Base-by-base conservation (phyloP, 805 yeast species). In the Jamesozyma spencerorum region DNA sequence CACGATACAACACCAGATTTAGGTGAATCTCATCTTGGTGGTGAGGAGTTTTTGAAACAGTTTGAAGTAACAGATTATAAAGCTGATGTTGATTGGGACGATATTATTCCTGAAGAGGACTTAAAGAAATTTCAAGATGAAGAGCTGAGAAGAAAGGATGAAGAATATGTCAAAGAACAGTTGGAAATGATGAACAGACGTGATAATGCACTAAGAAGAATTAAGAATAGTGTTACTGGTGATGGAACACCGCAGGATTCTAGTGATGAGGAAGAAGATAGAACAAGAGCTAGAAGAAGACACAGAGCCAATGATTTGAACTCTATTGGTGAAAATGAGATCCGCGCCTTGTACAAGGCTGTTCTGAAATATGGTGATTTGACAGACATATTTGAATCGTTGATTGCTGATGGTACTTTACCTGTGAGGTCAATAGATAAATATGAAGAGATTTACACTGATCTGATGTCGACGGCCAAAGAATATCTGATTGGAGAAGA, bases 51-150 rank as follows among this genome's bases (percentile, higher is more conserved):
- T 57, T 72, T 92, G 65, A 86, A 79, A 56, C 99, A 92, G 64
- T 92, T 92, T 60, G 98, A 92, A 64, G 98, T 92, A 39, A 92
- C 99, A 0, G 98, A 92, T 60, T 94, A 88, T 62, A 92, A 92
- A 66, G 97, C 98, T 1, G 96, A 90, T 61, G 87, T 90, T 46
- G 94, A 87, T 48, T 92, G 99, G 99, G 97, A 92, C 66, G 99
- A 92, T 62, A 92, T 92, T 51, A 92, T 92, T 54, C 99, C 99
- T 0, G 88, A 85, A 48, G 95, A 85, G 34, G 98, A 92, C 61
- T 70, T 94, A 47, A 73, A 78, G 45, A 85, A 83, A 58, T 71
- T 92, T 52, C 92, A 92, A 59, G 95, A 84, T 48, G 95, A 87
- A 41, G 98, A 92, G 58, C 80, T 82, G 69, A 81, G 79, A 58